Base-by-base conservation (phyloP, 2,329 filamentous ascomycete species). In the Beauveria caledonica region DNA sequence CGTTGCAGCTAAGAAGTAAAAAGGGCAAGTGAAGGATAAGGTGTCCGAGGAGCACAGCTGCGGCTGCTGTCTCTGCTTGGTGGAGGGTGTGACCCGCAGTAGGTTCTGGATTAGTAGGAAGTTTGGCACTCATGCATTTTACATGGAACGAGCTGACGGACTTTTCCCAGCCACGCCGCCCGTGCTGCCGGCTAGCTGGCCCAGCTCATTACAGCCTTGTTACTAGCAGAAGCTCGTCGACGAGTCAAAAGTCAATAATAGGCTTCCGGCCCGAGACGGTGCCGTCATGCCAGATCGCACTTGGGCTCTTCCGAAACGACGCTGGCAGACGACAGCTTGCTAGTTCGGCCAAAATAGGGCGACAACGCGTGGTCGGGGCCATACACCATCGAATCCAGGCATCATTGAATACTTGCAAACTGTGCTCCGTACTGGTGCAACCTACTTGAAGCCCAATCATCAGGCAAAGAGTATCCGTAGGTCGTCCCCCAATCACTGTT, bases 11-110 rank as follows among this genome's bases (percentile, higher is more conserved):
- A 29, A 13, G 11, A 33, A 6, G 13, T 17, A 21, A 46, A 44
- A 46, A n/a, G 25, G 27, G 5, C 48, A 27, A n/a, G 10, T 7
- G 48, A 44, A 33, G 21, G 45, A 3, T n/a, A 49, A 19, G 21
- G 46, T 51, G 46, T n/a, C 45, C 33, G 8, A 58, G 36, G 19
- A 42, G 48, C 48, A 45, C 36, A 27, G 25, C 6, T 27, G 40
- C 27, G 46, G 27, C 44, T 15, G 25, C 55, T 51, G 25, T 48
- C 5, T 5, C 27, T 54, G 36, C 36, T 11, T 45, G 9, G 48
- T 49, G 56, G 39, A 51, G 56, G 56, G 11, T 52, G 45, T 33
- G 55, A 49, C 56, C 56, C 56, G 56, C 56, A 44, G 33, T 58
- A 57, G 46, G 46, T 58, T 42, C 56, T 51, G 39, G 46, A 36